Percentiles rank a stretch among this genome's conserved stretches.
Evolutionary conservation across 2,329 filamentous ascomycete species (phyloP).

Genomic region (Teratosphaeriaceae sp.): DNA sequence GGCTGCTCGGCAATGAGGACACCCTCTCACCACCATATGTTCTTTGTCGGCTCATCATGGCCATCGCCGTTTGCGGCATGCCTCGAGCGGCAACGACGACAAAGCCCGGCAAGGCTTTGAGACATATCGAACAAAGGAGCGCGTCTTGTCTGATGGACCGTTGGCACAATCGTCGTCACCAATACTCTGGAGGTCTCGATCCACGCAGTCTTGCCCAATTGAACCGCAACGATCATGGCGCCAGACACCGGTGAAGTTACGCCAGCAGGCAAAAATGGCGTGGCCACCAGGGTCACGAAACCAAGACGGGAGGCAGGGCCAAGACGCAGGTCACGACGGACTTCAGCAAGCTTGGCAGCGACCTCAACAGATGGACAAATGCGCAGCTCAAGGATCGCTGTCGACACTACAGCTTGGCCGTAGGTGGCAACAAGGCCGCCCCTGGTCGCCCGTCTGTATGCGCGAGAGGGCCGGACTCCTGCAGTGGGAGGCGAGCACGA

Average conservation of each 20-base stretch:
- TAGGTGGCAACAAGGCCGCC: not conserved
- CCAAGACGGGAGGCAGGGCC: not conserved
- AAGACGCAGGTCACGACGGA: not conserved
- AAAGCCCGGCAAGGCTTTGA: too few relatives aligned
- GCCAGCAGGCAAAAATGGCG: not conserved
- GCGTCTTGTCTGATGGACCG: too few relatives aligned
- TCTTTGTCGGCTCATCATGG: too few relatives aligned
- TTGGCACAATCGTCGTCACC: too few relatives aligned
- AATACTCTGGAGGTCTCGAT: too few relatives aligned
- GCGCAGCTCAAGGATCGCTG: conserved; percentile 1
- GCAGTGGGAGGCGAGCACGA: too few relatives aligned
- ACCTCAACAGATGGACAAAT: not conserved
- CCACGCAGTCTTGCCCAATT: too few relatives aligned
- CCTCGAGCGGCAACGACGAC: too few relatives aligned
- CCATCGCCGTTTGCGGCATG: too few relatives aligned
- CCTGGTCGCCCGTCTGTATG: not conserved
- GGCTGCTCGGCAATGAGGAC: too few relatives aligned
- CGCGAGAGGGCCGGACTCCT: not conserved
- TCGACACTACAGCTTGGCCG: not conserved
- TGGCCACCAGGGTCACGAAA: not conserved
- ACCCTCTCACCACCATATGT: too few relatives aligned
- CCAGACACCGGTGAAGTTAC: not conserved
- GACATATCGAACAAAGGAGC: too few relatives aligned
- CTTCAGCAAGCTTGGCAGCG: not conserved
- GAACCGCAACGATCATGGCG: not conserved